Evolutionary conservation across 345 rosid genomes (phyloP), one percentile per base, ranked within the genome.

Genomic region (Lepidium sativum): DNA sequence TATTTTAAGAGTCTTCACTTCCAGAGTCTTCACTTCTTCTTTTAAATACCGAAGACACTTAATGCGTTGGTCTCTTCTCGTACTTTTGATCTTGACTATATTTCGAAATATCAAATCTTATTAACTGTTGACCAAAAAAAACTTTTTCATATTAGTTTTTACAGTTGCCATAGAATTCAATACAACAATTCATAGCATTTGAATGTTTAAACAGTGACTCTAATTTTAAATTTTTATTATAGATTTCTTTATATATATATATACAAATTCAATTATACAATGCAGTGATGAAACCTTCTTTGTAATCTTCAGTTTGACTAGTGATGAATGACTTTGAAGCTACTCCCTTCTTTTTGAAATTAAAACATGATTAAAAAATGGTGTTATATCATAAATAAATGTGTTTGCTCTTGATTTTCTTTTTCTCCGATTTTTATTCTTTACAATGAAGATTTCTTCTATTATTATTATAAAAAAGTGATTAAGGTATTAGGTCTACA

Each of bases 301-400:
- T 25, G 29, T 1, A 42, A 13, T 54, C 53, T 16, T 51, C 25
- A 14, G 43, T 31, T 47, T 53, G 16, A 20, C n/a, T 15, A 15
- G 56, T 47, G 39, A 37, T 37, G 50, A 68, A 48, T 68, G 58
- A 57, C 49, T 38, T 37, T 8, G 39, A 68, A 68, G 59, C 51
- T 68, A 68, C 72, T 49, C 25, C n/a, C 45, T 6, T 21, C 23
- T 15, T 35, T 53, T 13, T n/a, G 4, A 23, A 23, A 20, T 20
- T 23, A 2, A 49, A 40, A 14, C 12, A 14, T 57, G 23, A 27
- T 14, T 39, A 9, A 25, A 13, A 9, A 27, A 52, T 31, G 23
- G 39, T 52, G 57, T 41, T 40, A 23, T 40, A 53, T 23, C 52
- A 21, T 32, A 42, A 53, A 56, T 6, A 15, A 31, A 66, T 33